A percentile compares a stretch with the other conserved stretches of the same genome.
These are phyloP conservation scores for Flaveria linearis DNA, from an alignment of 129 eudicot genomes.

Conservation along the genomic window DNA sequence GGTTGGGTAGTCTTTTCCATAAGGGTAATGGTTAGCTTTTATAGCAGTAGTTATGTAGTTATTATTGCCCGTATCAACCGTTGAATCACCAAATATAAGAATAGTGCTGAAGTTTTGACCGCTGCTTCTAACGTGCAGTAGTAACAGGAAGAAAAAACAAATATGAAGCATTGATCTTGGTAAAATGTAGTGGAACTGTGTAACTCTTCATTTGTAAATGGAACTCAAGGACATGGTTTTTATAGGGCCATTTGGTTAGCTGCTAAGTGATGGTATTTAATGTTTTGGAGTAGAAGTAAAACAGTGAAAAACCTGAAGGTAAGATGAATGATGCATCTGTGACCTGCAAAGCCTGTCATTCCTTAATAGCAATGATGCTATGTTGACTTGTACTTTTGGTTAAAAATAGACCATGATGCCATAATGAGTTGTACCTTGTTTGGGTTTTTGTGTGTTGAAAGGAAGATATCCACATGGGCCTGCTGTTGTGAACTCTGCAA, in stretches of 20 bases:
- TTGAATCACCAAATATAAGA: slow-evolving; percentile 45
- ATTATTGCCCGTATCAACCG: slow-evolving; percentile 51
- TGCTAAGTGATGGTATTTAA: slow-evolving; percentile 36
- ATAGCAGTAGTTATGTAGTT: slow-evolving; percentile 29
- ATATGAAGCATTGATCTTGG: slow-evolving; percentile 31
- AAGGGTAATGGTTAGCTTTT: slow-evolving; percentile 47
- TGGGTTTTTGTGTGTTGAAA: slow-evolving; percentile 2
- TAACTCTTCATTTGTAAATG: slow-evolving; percentile 19
- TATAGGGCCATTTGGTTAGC: slow-evolving; percentile 25
- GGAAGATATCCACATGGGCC: not conserved
- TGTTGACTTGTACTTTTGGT: slow-evolving; percentile 19
- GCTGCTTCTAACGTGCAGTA: not conserved
- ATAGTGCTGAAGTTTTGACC: slow-evolving; percentile 35
- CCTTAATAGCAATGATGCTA: slow-evolving; percentile 18
- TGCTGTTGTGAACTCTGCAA: slow-evolving; percentile 38
- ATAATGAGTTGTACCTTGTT: slow-evolving; percentile 9
- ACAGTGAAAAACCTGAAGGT: slow-evolving; percentile 28
- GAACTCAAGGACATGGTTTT: slow-evolving; percentile 5
- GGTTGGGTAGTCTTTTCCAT: slow-evolving; percentile 54
- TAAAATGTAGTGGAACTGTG: not conserved
- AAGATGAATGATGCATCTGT: slow-evolving; percentile 13
- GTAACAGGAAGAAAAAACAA: slow-evolving; percentile 21
- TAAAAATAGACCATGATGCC: not conserved
- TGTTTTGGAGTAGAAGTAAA: slow-evolving; percentile 39
- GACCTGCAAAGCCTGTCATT: not conserved